Conservation (phyloP, 1,284 basidiomycete genomes). For the Ganoderma sinense region DNA sequence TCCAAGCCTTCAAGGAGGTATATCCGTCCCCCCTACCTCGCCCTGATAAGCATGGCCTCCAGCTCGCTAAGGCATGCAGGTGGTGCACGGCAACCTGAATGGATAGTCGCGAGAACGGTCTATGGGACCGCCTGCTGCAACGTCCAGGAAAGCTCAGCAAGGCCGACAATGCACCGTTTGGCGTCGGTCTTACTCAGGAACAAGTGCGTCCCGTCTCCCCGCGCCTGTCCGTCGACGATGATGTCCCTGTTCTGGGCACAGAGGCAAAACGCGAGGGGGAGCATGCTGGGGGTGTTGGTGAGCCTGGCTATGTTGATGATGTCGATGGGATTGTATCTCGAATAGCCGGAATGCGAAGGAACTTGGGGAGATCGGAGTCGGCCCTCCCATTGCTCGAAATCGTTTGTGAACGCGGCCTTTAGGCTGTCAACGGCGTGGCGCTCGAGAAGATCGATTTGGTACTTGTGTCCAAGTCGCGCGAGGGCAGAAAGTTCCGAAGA, state of each 20-base stretch:
- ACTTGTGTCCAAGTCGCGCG: slow-evolving; percentile 15
- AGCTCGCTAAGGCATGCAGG: background rate
- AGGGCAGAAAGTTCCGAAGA: slow-evolving; percentile 5
- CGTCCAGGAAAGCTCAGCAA: background rate
- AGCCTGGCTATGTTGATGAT: background rate
- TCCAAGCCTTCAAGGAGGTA: background rate
- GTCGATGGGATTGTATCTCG: background rate
- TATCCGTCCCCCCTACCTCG: background rate
- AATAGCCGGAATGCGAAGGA: background rate
- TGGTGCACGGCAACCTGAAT: background rate
- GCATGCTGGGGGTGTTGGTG: background rate
- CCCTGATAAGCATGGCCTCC: background rate
- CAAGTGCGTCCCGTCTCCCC: background rate
- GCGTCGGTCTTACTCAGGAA: background rate
- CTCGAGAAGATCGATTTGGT: slow-evolving; percentile 3
- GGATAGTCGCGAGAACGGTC: background rate
- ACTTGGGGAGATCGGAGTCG: background rate
- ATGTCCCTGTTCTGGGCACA: background rate
- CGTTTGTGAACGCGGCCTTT: background rate
- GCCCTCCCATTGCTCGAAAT: background rate
- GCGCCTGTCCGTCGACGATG: background rate
- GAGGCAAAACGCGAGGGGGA: background rate
- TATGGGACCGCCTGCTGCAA: background rate
- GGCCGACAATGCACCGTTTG: background rate
- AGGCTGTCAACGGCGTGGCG: background rate